Evolutionary conservation across 2,329 filamentous ascomycete genomes (phyloP).

Genomic region (Chaetomiaceae sp.): DNA sequence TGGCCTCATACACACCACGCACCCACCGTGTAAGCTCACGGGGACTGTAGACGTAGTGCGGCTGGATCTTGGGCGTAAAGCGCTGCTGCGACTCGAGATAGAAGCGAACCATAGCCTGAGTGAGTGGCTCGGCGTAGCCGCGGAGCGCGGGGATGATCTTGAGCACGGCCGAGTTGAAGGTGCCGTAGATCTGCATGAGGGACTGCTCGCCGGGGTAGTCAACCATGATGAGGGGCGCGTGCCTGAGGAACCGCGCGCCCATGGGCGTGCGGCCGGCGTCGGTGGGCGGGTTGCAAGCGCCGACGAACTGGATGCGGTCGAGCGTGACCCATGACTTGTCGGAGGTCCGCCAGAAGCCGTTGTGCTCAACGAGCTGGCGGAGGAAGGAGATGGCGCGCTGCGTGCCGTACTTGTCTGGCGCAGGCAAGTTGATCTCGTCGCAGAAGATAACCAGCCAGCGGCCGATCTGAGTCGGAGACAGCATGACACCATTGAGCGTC

Average conservation of each 20-base stretch:
- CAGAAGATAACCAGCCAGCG: slow-evolving; percentile 98
- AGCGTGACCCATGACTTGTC: slow-evolving; percentile 98
- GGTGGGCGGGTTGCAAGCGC: slow-evolving; percentile 95
- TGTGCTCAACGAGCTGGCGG: slow-evolving; percentile 94
- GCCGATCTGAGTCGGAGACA: slow-evolving; percentile 93
- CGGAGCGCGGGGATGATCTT: slow-evolving; percentile 95
- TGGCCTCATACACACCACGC: slow-evolving; percentile 93
- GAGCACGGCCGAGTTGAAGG: slow-evolving; percentile 91
- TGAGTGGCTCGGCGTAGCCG: slow-evolving; percentile 89
- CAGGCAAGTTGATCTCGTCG: slow-evolving; percentile 98
- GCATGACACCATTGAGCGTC: slow-evolving; percentile 89
- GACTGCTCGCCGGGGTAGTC: slow-evolving; percentile 97
- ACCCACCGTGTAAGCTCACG: slow-evolving; percentile 98
- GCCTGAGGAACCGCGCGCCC: slow-evolving; percentile 86
- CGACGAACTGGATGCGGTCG: slow-evolving; percentile 97
- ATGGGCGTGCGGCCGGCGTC: slow-evolving; percentile 94
- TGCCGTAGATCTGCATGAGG: slow-evolving; percentile 94
- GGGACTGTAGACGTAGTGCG: slow-evolving; percentile 98
- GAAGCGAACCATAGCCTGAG: slow-evolving; percentile 94
- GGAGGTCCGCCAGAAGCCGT: slow-evolving; percentile 96
- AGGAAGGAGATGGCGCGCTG: slow-evolving; percentile 97
- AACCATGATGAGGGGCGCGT: slow-evolving; percentile 98
- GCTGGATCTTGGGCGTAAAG: slow-evolving; percentile 95
- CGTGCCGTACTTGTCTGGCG: slow-evolving; percentile 94
- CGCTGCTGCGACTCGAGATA: slow-evolving; percentile 90